Evolutionary conservation across 352 stramenopile species (phyloP), one percentile per base, ranked within the genome.

Genomic region (Globisporangium okanoganense): DNA sequence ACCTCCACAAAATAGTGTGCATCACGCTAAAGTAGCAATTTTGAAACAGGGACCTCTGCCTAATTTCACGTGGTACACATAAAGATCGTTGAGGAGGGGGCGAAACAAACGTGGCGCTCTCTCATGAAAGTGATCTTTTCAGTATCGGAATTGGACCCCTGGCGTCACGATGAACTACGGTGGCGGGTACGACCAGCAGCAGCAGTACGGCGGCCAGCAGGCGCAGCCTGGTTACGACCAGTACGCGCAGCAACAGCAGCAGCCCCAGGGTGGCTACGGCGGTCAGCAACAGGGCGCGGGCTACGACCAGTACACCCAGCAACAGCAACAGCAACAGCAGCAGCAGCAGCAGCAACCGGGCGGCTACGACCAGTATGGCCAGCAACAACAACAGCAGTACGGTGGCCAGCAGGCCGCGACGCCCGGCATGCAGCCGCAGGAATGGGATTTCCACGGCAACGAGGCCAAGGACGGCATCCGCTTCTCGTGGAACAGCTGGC

Each of bases 401-500:
- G n/a, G n/a, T 35, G 69, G 66, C 45, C 64, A 75, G 48, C 63
- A 56, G n/a, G 67, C 40, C 60, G 65, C 76, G 25, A 62, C 75
- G 53, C 73, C 78, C 2, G 85, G 82, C 27, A 77, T 87, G 76
- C 83, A 90, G 66, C 81, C 86, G 22, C 80, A 90, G 64, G 80
- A 91, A 51, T 95, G 86, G 86, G 86, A 95, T 58, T 94, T 95
- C 69, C 79, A 92, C 60, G 86, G 66, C 35, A 77, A 87, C 48
- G 86, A 95, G 64, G 81, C 81, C 51, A 91, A 91, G 64, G 94
- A 98, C 67, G 97, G 97, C 54, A 82, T 98, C 51, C 95, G 98
- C 45, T 98, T 99, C 67, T 98, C 93, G 50, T 99, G 97, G 88
- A 99, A 99, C 78, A 97, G 91, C 61, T 99, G 97, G 97, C 98